Conservation (phyloP, 129 eudicot species). For the Tanacetum coccineum region DNA sequence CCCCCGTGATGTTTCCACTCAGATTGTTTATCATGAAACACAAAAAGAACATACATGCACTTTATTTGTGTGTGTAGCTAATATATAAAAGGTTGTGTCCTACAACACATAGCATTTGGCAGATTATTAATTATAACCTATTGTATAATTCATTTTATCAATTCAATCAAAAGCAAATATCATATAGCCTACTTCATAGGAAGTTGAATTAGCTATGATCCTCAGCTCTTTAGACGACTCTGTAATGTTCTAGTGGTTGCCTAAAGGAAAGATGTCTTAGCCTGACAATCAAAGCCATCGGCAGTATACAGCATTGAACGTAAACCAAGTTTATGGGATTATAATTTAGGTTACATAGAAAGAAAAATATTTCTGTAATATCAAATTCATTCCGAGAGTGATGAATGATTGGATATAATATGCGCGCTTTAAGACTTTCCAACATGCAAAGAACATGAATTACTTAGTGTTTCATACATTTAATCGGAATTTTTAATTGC, state of each 20-base stretch:
- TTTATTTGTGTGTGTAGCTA: too few species aligned
- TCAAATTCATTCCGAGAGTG: not conserved
- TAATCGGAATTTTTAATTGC: constrained; percentile 6
- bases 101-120: not conserved
- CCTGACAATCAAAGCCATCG: too few species aligned
- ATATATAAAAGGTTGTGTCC: not conserved
- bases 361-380: not conserved
- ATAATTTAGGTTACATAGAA: too few species aligned
- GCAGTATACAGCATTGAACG: too few species aligned
- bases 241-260: too few species aligned
- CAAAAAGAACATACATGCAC: too few species aligned
- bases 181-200: too few species aligned
- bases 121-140: not conserved
- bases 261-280: too few species aligned
- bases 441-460: not conserved
- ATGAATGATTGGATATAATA: not conserved
- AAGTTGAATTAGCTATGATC: not conserved
- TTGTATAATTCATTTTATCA: not conserved
- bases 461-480: not conserved
- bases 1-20: constrained; percentile 42
- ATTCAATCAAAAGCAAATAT: too few species aligned
- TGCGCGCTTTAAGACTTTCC: not conserved
- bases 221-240: not conserved
- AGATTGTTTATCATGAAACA: constrained; percentile 3
- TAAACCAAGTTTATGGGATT: too few species aligned